A percentile compares a stretch with the other conserved stretches of the same genome.
phyloP scores from a whole-genome alignment of 2,329 filamentous ascomycete genomes.

The Sporothrix brasiliensis region DNA sequence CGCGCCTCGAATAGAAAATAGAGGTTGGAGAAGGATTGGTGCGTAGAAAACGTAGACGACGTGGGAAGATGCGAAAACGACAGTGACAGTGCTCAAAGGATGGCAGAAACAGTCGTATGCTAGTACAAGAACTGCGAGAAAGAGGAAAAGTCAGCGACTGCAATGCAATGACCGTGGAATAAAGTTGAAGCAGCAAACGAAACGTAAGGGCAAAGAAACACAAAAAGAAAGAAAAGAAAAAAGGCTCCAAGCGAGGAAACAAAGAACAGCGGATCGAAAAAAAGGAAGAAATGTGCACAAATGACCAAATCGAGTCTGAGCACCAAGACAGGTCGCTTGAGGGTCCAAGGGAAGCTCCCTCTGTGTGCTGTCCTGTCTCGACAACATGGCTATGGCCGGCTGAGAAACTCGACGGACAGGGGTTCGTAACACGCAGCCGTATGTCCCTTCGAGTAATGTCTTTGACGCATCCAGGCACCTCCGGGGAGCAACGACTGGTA shows the following conservation, averaged over 20 bases:
- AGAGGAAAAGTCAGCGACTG: not conserved
- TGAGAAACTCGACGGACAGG: not conserved
- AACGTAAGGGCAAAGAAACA: not conserved
- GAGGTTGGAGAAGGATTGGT: conserved; percentile 4
- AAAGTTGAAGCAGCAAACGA: conserved; percentile 16
- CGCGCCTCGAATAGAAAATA: conserved; percentile 29
- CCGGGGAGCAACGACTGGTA: not conserved
- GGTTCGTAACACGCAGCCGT: not conserved
- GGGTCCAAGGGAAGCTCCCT: not conserved
- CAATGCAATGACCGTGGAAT: not conserved
- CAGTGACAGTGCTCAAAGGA: conserved; percentile 26
- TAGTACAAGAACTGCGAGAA: conserved; percentile 19
- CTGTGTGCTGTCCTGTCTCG: not conserved
- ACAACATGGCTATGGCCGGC: no score
- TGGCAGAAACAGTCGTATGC: conserved; percentile 21
- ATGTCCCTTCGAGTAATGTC: not conserved
- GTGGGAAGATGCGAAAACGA: conserved; percentile 24
- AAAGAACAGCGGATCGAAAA: not conserved
- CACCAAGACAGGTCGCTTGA: conserved; percentile 24
- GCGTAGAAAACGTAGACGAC: conserved; percentile 24
- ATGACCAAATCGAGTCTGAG: no score
- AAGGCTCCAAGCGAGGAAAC: no score
- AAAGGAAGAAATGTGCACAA: no score
- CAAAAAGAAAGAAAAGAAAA: not conserved
- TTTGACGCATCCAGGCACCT: not conserved